These are phyloP conservation scores for Phlyctochytrium bullatum DNA, from an alignment of 192 early-diverging fungal species.

Conservation along the genomic window DNA sequence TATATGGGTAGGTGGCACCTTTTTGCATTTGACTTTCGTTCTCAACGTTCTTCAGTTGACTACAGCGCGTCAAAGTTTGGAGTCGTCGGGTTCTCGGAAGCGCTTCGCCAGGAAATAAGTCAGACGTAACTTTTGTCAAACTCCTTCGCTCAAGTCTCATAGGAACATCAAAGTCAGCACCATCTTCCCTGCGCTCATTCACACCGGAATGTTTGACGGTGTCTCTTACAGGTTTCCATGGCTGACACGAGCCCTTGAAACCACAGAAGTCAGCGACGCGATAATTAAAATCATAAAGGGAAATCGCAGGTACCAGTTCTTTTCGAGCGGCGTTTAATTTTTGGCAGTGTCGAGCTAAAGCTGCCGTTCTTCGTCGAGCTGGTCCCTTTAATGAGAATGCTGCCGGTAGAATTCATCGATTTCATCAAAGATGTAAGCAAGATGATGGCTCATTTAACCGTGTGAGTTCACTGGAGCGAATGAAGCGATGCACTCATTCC, in stretches of 20 bases:
- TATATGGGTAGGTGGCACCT: slow-evolving; percentile 23
- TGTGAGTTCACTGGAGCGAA: slow-evolving; percentile 1
- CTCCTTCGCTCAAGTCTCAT: slow-evolving; percentile 9
- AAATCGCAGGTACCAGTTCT: slow-evolving; percentile 20
- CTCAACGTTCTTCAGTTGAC: slow-evolving; percentile 42
- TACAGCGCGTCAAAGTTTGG: slow-evolving; percentile 82
- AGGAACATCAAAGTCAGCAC: slow-evolving; percentile 65
- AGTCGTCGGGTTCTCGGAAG: slow-evolving; percentile 68
- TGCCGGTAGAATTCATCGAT: slow-evolving; percentile 7
- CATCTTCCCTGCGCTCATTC: slow-evolving; percentile 68
- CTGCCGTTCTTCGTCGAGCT: slow-evolving; percentile 8
- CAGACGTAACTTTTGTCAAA: slow-evolving; percentile 48
- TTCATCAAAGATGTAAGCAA: slow-evolving; percentile 3
- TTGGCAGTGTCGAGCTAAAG: not conserved
- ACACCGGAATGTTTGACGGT: slow-evolving; percentile 72
- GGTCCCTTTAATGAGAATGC: not conserved
- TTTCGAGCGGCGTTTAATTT: not conserved
- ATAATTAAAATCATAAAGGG: slow-evolving; percentile 59
- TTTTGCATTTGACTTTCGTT: not conserved
- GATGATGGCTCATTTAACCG: not conserved
- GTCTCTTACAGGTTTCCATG: slow-evolving; percentile 54
- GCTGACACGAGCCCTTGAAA: slow-evolving; percentile 61
- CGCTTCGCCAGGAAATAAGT: slow-evolving; percentile 70
- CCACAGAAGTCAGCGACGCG: slow-evolving; percentile 54
- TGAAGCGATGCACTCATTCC: not conserved